A percentile compares a stretch with the other conserved stretches of the same genome.
Conservation (phyloP, 768 basidiomycete genomes). For the Tricholomella constricta region DNA sequence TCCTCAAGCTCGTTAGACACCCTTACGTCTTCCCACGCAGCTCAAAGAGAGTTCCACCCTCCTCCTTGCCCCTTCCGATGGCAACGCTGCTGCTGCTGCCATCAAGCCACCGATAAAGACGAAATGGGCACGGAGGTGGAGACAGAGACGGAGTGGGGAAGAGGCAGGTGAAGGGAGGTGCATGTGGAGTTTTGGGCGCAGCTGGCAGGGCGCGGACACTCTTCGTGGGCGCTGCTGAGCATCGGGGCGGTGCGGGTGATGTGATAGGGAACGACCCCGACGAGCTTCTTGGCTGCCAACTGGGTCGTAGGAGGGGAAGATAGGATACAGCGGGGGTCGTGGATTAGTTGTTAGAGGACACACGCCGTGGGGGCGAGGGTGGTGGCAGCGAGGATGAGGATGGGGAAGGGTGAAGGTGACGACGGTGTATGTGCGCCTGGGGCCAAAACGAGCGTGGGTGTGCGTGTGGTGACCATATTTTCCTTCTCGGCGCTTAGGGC, state of each 20-base stretch:
- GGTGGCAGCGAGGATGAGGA: constrained; percentile 24
- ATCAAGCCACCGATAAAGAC: no score
- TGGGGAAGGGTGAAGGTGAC: constrained; percentile 20
- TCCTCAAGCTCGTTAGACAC: no score
- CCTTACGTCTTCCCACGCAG: constrained; percentile 80
- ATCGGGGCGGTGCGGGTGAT: constrained; percentile 54
- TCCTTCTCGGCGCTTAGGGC: constrained; percentile 30
- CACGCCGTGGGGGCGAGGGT: no score
- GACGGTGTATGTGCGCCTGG: constrained; percentile 38
- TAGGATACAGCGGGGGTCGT: constrained; percentile 18
- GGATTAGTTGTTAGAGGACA: constrained; percentile 2
- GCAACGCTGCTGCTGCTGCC: no score
- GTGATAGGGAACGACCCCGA: constrained; percentile 64
- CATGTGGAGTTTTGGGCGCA: constrained; percentile 62
- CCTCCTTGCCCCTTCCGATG: background rate
- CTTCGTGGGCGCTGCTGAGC: constrained; percentile 49
- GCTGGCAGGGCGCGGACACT: constrained; percentile 30
- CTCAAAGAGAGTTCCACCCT: constrained; percentile 69
- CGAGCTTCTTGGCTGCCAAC: constrained; percentile 54
- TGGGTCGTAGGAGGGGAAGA: constrained; percentile 34
- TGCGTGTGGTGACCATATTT: constrained; percentile 24
- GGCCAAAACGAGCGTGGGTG: constrained; percentile 36
- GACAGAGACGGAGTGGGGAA: constrained; percentile 11
- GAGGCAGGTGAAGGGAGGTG: no score
- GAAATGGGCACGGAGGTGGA: constrained; percentile 2